Evolutionary conservation across 192 early-diverging fungal genomes (phyloP).

Genomic region (Coemansia sp.): DNA sequence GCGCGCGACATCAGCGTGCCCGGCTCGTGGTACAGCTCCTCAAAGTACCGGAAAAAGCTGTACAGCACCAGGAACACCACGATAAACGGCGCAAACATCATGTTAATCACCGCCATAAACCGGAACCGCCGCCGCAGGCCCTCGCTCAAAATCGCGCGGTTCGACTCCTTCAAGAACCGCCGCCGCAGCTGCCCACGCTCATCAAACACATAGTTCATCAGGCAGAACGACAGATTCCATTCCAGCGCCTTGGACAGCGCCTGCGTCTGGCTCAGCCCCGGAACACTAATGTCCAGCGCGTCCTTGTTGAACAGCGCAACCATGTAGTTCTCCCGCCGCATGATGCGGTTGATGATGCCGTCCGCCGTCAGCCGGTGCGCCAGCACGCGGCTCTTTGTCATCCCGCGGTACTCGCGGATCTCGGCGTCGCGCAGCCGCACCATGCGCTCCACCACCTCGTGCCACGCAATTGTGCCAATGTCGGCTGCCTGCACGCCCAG

Average conservation of each 20-base stretch:
- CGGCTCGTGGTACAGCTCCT: conserved; percentile 82
- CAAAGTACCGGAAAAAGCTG: conserved; percentile 92
- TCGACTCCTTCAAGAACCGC: conserved; percentile 72
- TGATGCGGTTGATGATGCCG: conserved; percentile 88
- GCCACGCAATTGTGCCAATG: conserved; percentile 86
- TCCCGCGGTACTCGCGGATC: conserved; percentile 49
- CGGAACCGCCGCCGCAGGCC: conserved; percentile 77
- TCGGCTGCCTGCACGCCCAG: conserved; percentile 76
- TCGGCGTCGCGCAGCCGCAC: conserved; percentile 70
- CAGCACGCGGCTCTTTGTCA: conserved; percentile 48
- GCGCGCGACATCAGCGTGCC: conserved; percentile 73
- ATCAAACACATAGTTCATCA: conserved; percentile 88
- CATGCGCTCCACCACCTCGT: conserved; percentile 75
- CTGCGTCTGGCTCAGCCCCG: conserved; percentile 56
- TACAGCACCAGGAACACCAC: conserved; percentile 73
- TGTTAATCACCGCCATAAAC: conserved; percentile 82
- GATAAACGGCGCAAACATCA: conserved; percentile 86
- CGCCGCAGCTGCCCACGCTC: conserved; percentile 79
- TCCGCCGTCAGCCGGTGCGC: conserved; percentile 62
- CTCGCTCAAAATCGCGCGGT: conserved; percentile 62
- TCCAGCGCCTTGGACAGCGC: conserved; percentile 86
- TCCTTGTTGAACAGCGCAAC: conserved; percentile 95
- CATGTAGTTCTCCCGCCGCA: conserved; percentile 97
- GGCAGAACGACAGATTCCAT: conserved; percentile 87
- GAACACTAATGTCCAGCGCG: conserved; percentile 75